These are phyloP conservation scores for Dichotomocladium elegans DNA, from an alignment of 371 early-diverging fungal species.

Conservation along the genomic window DNA sequence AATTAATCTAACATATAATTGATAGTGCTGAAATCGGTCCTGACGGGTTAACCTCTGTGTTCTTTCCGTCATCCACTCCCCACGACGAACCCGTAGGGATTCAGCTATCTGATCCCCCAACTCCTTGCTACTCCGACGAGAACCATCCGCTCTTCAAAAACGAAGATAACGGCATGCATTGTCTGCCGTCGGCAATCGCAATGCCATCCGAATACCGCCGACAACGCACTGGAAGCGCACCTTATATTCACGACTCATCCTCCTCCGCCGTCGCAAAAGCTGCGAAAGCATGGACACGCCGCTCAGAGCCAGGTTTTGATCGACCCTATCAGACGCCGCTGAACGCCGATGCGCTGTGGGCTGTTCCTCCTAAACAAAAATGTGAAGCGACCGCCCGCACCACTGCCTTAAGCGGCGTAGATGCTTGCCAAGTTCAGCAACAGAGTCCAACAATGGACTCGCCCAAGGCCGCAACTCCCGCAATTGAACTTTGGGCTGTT, in stretches of 20 bases:
- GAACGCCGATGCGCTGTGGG: constrained; percentile 19
- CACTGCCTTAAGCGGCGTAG: too few species aligned
- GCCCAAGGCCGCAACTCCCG: too few species aligned
- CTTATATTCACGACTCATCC: constrained; percentile 1
- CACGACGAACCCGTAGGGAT: constrained; percentile 25
- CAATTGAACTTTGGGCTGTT: not conserved
- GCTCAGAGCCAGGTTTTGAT: constrained; percentile 4
- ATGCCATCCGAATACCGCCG: not conserved
- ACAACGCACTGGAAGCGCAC: constrained; percentile 9
- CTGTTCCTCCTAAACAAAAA: constrained; percentile 26
- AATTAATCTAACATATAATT: too few species aligned
- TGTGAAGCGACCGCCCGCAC: too few species aligned
- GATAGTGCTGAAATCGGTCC: too few species aligned
- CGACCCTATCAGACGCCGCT: not conserved
- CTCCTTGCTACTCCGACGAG: constrained; percentile 10
- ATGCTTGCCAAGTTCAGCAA: too few species aligned
- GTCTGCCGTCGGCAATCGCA: constrained; percentile 2
- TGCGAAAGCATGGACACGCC: constrained; percentile 8
- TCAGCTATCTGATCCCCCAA: constrained; percentile 33
- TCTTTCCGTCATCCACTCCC: too few species aligned
- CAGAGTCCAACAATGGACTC: not conserved
- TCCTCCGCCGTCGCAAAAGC: not conserved
- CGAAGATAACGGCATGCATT: constrained; percentile 10
- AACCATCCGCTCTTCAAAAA: constrained; percentile 1
- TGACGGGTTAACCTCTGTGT: too few species aligned